These are phyloP conservation scores for Phoma sp. DNA, from an alignment of 2,329 filamentous ascomycete genomes.

Conservation along the genomic window DNA sequence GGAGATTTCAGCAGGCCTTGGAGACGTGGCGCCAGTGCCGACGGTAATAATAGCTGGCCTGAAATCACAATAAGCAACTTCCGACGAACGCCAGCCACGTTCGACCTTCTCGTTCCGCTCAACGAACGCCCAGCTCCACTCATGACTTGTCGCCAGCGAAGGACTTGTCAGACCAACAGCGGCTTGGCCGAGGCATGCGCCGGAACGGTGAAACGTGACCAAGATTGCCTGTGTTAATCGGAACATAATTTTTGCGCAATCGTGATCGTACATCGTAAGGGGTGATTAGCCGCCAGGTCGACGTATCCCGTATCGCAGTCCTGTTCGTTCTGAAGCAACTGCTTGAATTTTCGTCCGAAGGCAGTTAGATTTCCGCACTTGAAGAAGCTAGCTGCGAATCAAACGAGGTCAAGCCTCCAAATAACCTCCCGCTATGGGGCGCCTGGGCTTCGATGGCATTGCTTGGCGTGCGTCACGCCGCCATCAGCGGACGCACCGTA, in stretches of 20 bases:
- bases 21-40: not conserved
- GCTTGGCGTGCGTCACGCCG: conserved; percentile 15
- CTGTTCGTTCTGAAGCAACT: not conserved
- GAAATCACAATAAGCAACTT: not conserved
- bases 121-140: not conserved
- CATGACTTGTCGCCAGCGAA: not conserved
- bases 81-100: not conserved
- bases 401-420: not conserved
- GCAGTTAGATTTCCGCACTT: not conserved
- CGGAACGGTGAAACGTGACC: too few species aligned
- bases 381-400: not conserved
- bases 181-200: not conserved
- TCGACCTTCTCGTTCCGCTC: not conserved
- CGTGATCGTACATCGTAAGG: not conserved
- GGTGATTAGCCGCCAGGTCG: not conserved
- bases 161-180: not conserved
- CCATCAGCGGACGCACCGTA: not conserved
- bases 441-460: not conserved
- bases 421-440: not conserved
- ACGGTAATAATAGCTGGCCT: not conserved
- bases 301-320: not conserved
- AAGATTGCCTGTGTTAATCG: too few species aligned
- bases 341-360: not conserved
- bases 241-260: too few species aligned
- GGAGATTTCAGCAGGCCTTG: not conserved